Percentiles rank a stretch among this genome's conserved stretches.
Evolutionary conservation across 1,284 basidiomycete species (phyloP).

Genomic region (Trametes hirsuta): DNA sequence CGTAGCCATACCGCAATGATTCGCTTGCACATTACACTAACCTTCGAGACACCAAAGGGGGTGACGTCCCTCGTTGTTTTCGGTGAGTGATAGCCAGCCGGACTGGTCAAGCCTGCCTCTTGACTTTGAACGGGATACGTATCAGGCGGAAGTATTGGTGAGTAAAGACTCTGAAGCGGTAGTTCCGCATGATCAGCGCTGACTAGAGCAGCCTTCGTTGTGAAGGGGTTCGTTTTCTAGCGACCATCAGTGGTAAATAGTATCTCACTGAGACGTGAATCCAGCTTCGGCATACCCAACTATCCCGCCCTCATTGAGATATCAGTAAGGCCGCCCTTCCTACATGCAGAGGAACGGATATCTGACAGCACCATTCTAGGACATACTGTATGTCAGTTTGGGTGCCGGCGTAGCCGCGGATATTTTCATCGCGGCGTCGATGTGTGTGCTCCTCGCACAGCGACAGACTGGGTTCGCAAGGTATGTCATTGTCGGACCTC

Average conservation of each 20-base stretch:
- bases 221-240: slow-evolving; percentile 15
- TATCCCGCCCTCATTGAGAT: slow-evolving; percentile 12
- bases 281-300: slow-evolving; percentile 16
- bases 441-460: slow-evolving; percentile 3
- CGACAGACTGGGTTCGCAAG: slow-evolving; percentile 11
- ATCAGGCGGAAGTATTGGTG: slow-evolving; percentile 25
- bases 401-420: slow-evolving; percentile 10
- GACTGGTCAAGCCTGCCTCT: background rate
- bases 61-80: slow-evolving; percentile 19
- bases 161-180: background rate
- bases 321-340: slow-evolving; percentile 4
- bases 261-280: background rate
- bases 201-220: slow-evolving; percentile 14
- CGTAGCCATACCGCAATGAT: background rate
- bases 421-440: slow-evolving; percentile 10
- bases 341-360: no score
- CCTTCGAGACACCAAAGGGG: background rate
- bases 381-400: slow-evolving; percentile 11
- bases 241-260: background rate
- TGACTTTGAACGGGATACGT: background rate
- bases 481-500: background rate
- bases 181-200: background rate
- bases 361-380: background rate
- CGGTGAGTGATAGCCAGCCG: slow-evolving; percentile 4
- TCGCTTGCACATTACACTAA: background rate